Conservation (phyloP, 768 basidiomycete species). For the Pilatotrama ljubarskyi region DNA sequence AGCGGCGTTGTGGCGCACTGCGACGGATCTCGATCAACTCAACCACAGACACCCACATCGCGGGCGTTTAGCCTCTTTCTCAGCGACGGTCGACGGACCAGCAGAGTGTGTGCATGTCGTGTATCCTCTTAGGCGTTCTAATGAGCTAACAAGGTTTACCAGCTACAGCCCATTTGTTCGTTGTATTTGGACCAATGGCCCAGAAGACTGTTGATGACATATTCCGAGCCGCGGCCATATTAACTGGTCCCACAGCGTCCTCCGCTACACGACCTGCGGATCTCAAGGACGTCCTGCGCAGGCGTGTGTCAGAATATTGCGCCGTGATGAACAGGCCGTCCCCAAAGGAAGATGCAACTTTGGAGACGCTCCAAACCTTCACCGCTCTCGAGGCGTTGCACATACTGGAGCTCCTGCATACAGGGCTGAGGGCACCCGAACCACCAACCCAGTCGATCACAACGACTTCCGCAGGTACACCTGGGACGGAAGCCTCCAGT, state of each 20-base stretch:
- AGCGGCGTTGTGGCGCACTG: too few species aligned
- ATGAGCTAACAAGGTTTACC: too few species aligned
- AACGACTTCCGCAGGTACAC: background rate
- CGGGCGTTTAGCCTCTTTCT: too few species aligned
- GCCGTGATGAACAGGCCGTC: background rate
- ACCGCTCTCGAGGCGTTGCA: constrained; percentile 58
- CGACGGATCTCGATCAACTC: too few species aligned
- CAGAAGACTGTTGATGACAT: background rate
- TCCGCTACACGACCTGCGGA: constrained; percentile 18
- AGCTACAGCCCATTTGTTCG: too few species aligned
- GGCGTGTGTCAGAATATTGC: constrained; percentile 24
- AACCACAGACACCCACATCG: too few species aligned
- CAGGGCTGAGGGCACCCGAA: constrained; percentile 34
- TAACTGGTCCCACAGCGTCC: constrained; percentile 21
- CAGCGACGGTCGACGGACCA: too few species aligned
- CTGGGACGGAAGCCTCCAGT: background rate
- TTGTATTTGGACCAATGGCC: too few species aligned
- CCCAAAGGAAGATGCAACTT: constrained; percentile 14
- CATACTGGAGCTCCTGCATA: constrained; percentile 50
- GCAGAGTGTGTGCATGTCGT: too few species aligned
- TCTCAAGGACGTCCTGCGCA: constrained; percentile 23
- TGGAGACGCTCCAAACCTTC: constrained; percentile 48
- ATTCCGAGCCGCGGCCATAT: constrained; percentile 18
- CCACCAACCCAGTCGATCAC: too few species aligned
- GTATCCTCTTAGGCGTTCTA: too few species aligned